Base-by-base conservation (phyloP, 108 stramenopile species). In the Conticribra guillardii region DNA sequence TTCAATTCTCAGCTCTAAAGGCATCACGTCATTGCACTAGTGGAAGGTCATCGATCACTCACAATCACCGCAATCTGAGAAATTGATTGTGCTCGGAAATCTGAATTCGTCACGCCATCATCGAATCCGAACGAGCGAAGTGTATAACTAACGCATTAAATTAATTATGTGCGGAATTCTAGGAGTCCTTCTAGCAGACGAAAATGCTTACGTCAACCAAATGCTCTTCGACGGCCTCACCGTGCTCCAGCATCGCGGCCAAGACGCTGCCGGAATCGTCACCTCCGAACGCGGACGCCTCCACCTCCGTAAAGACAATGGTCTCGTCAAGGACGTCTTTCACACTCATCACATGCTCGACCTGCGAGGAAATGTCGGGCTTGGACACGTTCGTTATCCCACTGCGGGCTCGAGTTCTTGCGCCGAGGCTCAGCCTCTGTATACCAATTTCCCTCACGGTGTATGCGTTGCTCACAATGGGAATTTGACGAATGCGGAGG, bases 241-340 rank as follows among this genome's bases (percentile, higher is more conserved):
- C 11, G 95, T 97, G 52, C 91, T 99, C 63, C 98, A 99, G 69
- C 99, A 99, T 81, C 96, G 99, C 23, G 99, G 99, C 15, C 99
- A 99, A 79, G 99, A 99, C 76, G 97, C 98, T n/a, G 99, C 99
- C 24, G 99, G 99, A 18, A 97, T 97, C 52, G 97, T 91, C 21
- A 97, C 96, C 31, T 84, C 92, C 8, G 89, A 96, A 73, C 81
- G 80, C 27, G 72, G 80, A 7, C 87, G 94, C 45, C 84, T 98
- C 47, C 93, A 97, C 74, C 79, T 98, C 23, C 89, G 92, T 50
- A 98, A 98, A 81, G 98, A 97, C 78, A 97, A 96, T 64, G 99
- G 99, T 24, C 80, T 97, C 58, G 98, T 99, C 50, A 82, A 93
- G 58, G 98, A 99, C 57, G 97, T 99, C 23, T 99, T 99, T 70